These are phyloP conservation scores for Anastatica hierochuntica DNA, from an alignment of 345 rosid genomes.

Conservation along the genomic window DNA sequence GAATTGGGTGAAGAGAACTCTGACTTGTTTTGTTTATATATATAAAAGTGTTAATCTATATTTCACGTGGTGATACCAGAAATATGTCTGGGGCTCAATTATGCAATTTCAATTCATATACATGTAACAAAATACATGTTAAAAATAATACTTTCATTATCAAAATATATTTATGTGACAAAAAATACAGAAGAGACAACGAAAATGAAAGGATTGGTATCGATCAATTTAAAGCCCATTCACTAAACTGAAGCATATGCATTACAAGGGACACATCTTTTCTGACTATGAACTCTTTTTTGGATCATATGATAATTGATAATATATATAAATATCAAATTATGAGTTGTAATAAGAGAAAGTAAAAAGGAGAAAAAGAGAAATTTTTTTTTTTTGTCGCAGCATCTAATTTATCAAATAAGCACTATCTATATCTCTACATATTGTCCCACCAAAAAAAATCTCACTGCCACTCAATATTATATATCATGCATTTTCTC, in stretches of 20 bases:
- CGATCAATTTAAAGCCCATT: slow-evolving; percentile 21
- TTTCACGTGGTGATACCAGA: slow-evolving; percentile 29
- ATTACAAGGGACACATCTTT: slow-evolving; percentile 28
- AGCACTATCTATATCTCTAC: slow-evolving; percentile 10
- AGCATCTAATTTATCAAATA: too few species aligned
- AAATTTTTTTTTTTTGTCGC: background rate
- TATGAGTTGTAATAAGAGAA: too few species aligned
- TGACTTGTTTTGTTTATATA: slow-evolving; percentile 26
- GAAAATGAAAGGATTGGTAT: slow-evolving; percentile 16
- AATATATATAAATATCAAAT: background rate
- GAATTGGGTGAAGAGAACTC: slow-evolving; percentile 26
- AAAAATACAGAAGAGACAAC: background rate
- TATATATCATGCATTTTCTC: background rate
- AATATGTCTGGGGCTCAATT: slow-evolving; percentile 18
- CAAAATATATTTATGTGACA: background rate
- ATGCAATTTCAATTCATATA: slow-evolving; percentile 18
- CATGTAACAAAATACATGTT: too few species aligned
- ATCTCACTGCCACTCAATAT: slow-evolving; percentile 12
- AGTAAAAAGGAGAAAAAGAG: too few species aligned
- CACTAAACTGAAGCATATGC: slow-evolving; percentile 22
- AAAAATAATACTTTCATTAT: background rate
- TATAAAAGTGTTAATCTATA: slow-evolving; percentile 24
- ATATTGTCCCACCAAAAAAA: slow-evolving; percentile 18
- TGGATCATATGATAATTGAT: slow-evolving; percentile 18
- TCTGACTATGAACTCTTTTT: slow-evolving; percentile 23